Evolutionary conservation across 257 asterid species (phyloP), one percentile per base, ranked within the genome.

Genomic region (Solanum corneliomulleri): DNA sequence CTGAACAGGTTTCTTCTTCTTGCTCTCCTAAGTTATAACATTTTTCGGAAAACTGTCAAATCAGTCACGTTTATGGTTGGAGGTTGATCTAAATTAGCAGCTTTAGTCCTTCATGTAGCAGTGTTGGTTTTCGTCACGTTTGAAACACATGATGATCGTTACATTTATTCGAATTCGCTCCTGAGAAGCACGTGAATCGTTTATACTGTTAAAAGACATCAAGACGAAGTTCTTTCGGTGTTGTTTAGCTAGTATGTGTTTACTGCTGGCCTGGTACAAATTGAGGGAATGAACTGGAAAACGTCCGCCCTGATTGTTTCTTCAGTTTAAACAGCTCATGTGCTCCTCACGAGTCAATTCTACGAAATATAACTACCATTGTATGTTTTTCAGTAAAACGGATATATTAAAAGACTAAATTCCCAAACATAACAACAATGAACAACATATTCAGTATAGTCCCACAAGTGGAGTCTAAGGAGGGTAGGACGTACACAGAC

Each of bases 1-100:
- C 98, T 3, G 98, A 89, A 60, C 99, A 97, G 99, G 99, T 95
- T 5, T 56, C 66, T 66, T 62, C 42, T 72, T 56, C 33, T 25
- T 76, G 58, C 3, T 9, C 69, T 18, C 85, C 20, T 29, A 5
- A 49, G 6, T 1, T 3, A 9, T 49, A 29, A 0, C 1, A 6
- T 29, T 80, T 47, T 47, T 11, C 7, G 20, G 8, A 4, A 29
- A 47, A 31, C 41, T 20, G 62, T 72, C 4, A 72, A 49, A 4
- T 4, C 10, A 25, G 69, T 85, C 39, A n/a, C 8, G 35, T 13
- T 83, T 58, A 35, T 7, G 21, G 25, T 33, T 83, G 5, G 58
- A 27, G 58, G 58, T 41, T 76, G 56, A 33, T 75, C 12, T 11
- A 39, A 39, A 41, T 6, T 21, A 39, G 29, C 44, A 35, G 29